Evolutionary conservation across 305 asterid genomes (phyloP), one percentile per base, ranked within the genome.

Genomic region (Coffea humblotiana): DNA sequence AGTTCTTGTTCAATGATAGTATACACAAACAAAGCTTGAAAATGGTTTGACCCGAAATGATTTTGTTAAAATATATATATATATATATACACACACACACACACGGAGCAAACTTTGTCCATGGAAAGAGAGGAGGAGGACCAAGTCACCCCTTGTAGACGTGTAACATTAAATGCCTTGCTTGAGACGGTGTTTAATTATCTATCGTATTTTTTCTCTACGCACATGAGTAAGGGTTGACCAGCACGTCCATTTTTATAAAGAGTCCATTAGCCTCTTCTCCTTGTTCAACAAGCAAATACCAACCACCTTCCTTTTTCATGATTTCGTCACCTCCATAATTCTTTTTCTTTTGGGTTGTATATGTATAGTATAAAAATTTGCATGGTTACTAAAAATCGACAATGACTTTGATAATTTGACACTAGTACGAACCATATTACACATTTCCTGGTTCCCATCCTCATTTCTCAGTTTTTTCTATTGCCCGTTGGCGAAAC

Each of bases 281-380:
- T 72, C 74, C 78, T 64, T 72, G 56, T 49, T 70, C 73, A 19
- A 47, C 84, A 76, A 70, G 80, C 71, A 51, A 67, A 58, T 47
- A 2, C 80, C 75, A n/a, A 8, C 40, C 37, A 29, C 9, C 60
- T 71, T 71, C 64, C 66, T 47, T 47, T 25, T 52, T 58, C 13
- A 40, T 66, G 75, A 80, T 70, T 43, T 79, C 65, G 16, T 58
- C 72, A 16, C 45, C 74, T 18, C 6, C 75, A 9, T 48, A 35
- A n/a, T 1, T 64, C 19, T 23, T 47, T 63, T 61, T 12, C 23
- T 76, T 4, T 58, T 43, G 29, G 29, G 16, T 5, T 47, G 8
- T 1, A 25, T 40, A 43, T 27, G 1, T 32, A 32, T 32, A 1
- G 32, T 32, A 60, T 70, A 58, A 58, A 78, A 40, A 16, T 58